Evolutionary conservation across 345 rosid species (phyloP).

Genomic region (Nasturtium officinale): DNA sequence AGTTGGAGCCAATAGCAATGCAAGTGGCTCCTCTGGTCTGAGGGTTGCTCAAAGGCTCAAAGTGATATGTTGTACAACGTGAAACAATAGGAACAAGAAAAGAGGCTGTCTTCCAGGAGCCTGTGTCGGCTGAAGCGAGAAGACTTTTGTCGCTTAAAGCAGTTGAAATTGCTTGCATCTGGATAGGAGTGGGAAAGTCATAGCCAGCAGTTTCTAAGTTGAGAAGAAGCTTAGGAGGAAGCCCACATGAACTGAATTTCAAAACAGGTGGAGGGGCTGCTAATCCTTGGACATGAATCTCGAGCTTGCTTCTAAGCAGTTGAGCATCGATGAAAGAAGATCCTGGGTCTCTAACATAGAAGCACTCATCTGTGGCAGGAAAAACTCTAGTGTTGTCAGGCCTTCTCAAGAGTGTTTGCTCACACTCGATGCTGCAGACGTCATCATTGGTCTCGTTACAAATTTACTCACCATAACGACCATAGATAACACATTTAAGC

Average conservation of each 20-base stretch:
- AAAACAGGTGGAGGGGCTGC: slow-evolving; percentile 59
- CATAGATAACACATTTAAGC: slow-evolving; percentile 72
- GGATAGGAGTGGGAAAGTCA: slow-evolving; percentile 77
- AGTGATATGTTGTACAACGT: slow-evolving; percentile 53
- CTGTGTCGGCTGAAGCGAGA: slow-evolving; percentile 87
- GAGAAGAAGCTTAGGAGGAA: slow-evolving; percentile 57
- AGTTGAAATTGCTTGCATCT: slow-evolving; percentile 89
- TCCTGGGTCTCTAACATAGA: slow-evolving; percentile 62
- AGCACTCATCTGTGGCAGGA: slow-evolving; percentile 76
- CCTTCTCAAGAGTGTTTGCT: slow-evolving; percentile 51
- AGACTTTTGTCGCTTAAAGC: slow-evolving; percentile 67
- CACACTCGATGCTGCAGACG: slow-evolving; percentile 90
- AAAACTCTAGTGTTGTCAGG: slow-evolving; percentile 41
- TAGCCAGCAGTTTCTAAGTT: slow-evolving; percentile 77
- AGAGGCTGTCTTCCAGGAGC: slow-evolving; percentile 90
- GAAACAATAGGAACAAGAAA: slow-evolving; percentile 79
- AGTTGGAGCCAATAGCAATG: slow-evolving; percentile 79
- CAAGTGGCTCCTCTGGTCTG: slow-evolving; percentile 52
- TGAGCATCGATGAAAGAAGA: slow-evolving; percentile 46
- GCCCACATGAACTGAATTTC: slow-evolving; percentile 65
- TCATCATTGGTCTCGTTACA: slow-evolving; percentile 86
- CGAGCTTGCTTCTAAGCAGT: slow-evolving; percentile 66
- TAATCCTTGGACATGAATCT: slow-evolving; percentile 66
- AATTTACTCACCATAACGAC: slow-evolving; percentile 89
- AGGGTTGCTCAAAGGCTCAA: slow-evolving; percentile 37